A percentile compares a stretch with the other conserved stretches of the same genome.
phyloP scores from a whole-genome alignment of 164 flowering plant genomes.

The Macadamia tetraphylla region DNA sequence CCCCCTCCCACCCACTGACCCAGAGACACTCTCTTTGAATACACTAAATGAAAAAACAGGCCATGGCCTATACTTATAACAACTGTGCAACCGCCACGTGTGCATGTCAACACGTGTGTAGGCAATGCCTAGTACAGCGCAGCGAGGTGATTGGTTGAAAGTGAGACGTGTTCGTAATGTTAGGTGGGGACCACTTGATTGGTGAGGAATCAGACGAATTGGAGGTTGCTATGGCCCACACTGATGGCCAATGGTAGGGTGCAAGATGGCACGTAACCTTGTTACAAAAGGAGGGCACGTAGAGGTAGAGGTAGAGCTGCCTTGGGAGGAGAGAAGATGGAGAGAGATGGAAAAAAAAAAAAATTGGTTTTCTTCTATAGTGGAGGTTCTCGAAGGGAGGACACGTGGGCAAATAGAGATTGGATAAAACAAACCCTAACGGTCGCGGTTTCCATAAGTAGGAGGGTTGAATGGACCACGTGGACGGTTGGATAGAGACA shows the following conservation, averaged over 20 bases:
- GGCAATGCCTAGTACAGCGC: slow-evolving; percentile 12
- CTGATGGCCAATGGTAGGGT: slow-evolving; percentile 16
- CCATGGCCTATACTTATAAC: slow-evolving; percentile 14
- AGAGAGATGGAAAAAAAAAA: not conserved
- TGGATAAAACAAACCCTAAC: slow-evolving; percentile 9
- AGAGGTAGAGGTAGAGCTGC: slow-evolving; percentile 11
- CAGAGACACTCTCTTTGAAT: too few relatives aligned
- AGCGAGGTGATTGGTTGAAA: slow-evolving; percentile 31
- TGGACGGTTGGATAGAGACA: slow-evolving; percentile 27
- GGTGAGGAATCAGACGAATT: not conserved
- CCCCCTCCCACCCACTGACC: too few relatives aligned
- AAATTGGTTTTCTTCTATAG: not conserved
- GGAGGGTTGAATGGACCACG: slow-evolving; percentile 12
- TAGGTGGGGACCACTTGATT: slow-evolving; percentile 20
- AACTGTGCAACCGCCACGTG: slow-evolving; percentile 25
- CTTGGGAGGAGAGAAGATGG: slow-evolving; percentile 7
- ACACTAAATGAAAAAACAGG: too few relatives aligned
- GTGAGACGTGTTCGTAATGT: slow-evolving; percentile 26
- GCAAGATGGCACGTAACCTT: slow-evolving; percentile 13
- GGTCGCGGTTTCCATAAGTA: slow-evolving; percentile 11
- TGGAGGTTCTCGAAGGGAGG: slow-evolving; percentile 29
- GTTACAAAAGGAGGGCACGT: slow-evolving; percentile 13
- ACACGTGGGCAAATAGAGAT: slow-evolving; percentile 26
- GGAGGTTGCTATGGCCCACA: slow-evolving; percentile 21
- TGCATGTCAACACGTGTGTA: slow-evolving; percentile 21